These are phyloP conservation scores for Penicillium fuscoglaucum DNA, from an alignment of 2,329 filamentous ascomycete genomes.

Conservation along the genomic window DNA sequence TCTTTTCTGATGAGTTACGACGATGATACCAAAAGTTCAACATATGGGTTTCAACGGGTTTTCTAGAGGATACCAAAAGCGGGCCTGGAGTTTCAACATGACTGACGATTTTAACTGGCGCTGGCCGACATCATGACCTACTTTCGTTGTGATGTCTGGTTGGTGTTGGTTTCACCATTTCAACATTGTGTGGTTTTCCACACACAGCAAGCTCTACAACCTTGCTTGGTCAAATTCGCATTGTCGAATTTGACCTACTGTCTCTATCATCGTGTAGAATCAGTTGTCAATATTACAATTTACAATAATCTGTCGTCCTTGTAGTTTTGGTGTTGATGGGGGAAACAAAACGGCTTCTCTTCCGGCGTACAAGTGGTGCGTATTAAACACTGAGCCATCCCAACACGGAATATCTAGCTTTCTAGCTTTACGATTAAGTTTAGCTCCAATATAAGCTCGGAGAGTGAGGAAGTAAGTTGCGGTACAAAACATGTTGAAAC, in stretches of 20 bases:
- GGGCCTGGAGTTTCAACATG: constrained; percentile 43
- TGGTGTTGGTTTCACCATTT: constrained; percentile 33
- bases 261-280: constrained; percentile 24
- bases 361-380: neutral
- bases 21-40: constrained; percentile 47
- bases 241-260: constrained; percentile 30
- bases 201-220: constrained; percentile 17
- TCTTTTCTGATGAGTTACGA: constrained; percentile 42
- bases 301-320: neutral
- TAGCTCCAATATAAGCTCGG: neutral
- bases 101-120: constrained; percentile 54
- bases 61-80: constrained; percentile 40
- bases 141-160: constrained; percentile 19
- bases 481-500: neutral
- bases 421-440: neutral
- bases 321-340: neutral
- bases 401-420: neutral
- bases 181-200: constrained; percentile 37
- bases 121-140: constrained; percentile 12
- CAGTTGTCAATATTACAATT: constrained; percentile 25
- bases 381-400: neutral
- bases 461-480: neutral
- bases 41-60: constrained; percentile 42
- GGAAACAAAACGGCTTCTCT: neutral
- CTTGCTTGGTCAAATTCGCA: constrained; percentile 21